Evolutionary conservation across 345 rosid species (phyloP).

Genomic region (Linum usitatissimum): DNA sequence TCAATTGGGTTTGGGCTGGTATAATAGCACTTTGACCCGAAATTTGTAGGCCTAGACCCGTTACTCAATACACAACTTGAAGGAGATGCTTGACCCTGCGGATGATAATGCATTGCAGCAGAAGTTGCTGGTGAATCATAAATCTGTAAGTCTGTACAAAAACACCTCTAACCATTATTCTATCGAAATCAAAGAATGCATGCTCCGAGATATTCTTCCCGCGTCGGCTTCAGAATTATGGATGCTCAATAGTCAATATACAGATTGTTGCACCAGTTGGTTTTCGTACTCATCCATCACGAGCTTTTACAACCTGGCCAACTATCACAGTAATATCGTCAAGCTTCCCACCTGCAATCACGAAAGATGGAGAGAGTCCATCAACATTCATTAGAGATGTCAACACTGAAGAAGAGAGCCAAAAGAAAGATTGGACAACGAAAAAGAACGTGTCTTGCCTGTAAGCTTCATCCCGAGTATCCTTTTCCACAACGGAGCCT

Average conservation of each 20-base stretch:
- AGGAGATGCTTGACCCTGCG: no score
- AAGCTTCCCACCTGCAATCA: conserved; percentile 71
- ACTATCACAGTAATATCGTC: conserved; percentile 78
- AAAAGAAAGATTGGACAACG: not conserved
- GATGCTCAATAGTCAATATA: no score
- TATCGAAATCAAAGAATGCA: not conserved
- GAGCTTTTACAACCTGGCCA: conserved; percentile 37
- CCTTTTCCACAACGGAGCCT: conserved; percentile 82
- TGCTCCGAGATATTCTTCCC: no score
- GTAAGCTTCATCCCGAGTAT: conserved; percentile 67
- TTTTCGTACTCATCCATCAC: not conserved
- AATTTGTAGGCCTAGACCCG: no score
- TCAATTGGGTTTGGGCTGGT: no score
- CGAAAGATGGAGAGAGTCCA: conserved; percentile 2
- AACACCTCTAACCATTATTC: not conserved
- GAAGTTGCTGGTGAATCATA: not conserved
- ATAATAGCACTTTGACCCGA: no score
- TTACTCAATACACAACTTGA: no score
- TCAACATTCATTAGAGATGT: not conserved
- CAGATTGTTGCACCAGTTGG: no score
- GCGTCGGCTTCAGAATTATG: no score
- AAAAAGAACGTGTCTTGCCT: conserved; percentile 23
- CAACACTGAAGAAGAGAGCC: conserved; percentile 3
- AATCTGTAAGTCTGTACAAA: not conserved
- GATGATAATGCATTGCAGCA: not conserved